Conservation (phyloP, 108 stramenopile genomes). For the Skeletonema marinoi region DNA sequence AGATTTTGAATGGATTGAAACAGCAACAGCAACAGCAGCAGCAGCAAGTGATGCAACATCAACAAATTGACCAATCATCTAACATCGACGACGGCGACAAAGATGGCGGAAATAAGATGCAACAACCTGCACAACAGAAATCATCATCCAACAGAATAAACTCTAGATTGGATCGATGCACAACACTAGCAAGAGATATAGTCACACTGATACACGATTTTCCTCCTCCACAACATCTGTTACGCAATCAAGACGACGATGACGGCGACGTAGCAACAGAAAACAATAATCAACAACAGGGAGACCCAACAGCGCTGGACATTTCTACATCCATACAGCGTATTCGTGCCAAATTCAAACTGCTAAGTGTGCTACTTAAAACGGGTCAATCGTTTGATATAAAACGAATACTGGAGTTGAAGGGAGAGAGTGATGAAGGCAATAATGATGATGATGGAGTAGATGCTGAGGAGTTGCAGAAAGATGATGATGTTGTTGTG, state of each 20-base stretch:
- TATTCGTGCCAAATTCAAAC: conserved; percentile 38
- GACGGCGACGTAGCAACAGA: background rate
- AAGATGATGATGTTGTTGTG: conserved; percentile 5
- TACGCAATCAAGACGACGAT: background rate
- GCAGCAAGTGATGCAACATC: too few relatives aligned
- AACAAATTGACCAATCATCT: too few relatives aligned
- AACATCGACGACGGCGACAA: background rate
- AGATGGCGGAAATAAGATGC: background rate
- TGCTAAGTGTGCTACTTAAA: conserved; percentile 22
- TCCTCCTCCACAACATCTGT: conserved; percentile 33
- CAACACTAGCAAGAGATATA: conserved; percentile 17
- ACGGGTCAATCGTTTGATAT: conserved; percentile 23
- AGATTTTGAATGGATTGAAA: conserved; percentile 4
- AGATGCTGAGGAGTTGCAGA: background rate
- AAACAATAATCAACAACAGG: conserved; percentile 1
- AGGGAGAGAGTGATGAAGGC: background rate
- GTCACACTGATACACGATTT: conserved; percentile 19
- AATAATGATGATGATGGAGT: background rate
- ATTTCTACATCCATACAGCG: conserved; percentile 18
- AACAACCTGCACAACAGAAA: background rate
- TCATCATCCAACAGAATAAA: background rate
- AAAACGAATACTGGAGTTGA: conserved; percentile 10
- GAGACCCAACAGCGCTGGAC: conserved; percentile 1
- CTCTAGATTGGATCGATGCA: conserved; percentile 29
- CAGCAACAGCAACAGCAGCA: background rate